phyloP scores from a whole-genome alignment of 257 asterid species.

The Cordia subcordata region DNA sequence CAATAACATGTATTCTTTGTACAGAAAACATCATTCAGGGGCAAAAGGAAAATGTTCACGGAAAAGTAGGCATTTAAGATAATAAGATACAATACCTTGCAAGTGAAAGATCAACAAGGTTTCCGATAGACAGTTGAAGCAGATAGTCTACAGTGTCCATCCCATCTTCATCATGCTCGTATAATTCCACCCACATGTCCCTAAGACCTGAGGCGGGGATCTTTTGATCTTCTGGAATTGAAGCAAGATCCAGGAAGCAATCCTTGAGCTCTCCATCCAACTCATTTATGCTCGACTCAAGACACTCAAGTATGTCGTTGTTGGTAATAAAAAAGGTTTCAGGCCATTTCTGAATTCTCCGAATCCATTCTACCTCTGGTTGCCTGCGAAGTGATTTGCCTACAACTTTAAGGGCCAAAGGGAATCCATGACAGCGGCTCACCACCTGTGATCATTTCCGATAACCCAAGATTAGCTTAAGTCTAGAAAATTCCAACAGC shows the following conservation, averaged over 20 bases:
- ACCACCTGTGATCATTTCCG: conserved; percentile 18
- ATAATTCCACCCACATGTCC: conserved; percentile 37
- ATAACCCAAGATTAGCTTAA: neutral
- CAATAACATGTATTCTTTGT: no score
- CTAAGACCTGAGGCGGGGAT: conserved; percentile 25
- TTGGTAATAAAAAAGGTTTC: conserved; percentile 19
- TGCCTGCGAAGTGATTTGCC: conserved; percentile 24
- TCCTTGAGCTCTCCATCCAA: conserved; percentile 19
- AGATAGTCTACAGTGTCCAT: conserved; percentile 14
- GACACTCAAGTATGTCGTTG: conserved; percentile 17
- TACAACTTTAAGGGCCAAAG: conserved; percentile 36
- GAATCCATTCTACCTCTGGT: conserved; percentile 22
- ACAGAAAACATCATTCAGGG: no score
- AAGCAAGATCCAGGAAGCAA: conserved; percentile 31
- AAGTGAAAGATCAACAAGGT: conserved; percentile 29
- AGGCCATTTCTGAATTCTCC: conserved; percentile 15
- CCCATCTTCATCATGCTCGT: conserved; percentile 28
- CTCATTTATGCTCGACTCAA: conserved; percentile 28
- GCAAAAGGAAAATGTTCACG: no score
- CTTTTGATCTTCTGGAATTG: conserved; percentile 34
- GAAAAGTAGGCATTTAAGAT: no score
- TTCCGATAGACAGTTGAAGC: conserved; percentile 23
- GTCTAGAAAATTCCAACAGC: no score
- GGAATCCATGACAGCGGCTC: conserved; percentile 30
- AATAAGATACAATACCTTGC: conserved; percentile 16